Evolutionary conservation across 2,329 filamentous ascomycete species (phyloP).

Genomic region (Xylaria digitata): DNA sequence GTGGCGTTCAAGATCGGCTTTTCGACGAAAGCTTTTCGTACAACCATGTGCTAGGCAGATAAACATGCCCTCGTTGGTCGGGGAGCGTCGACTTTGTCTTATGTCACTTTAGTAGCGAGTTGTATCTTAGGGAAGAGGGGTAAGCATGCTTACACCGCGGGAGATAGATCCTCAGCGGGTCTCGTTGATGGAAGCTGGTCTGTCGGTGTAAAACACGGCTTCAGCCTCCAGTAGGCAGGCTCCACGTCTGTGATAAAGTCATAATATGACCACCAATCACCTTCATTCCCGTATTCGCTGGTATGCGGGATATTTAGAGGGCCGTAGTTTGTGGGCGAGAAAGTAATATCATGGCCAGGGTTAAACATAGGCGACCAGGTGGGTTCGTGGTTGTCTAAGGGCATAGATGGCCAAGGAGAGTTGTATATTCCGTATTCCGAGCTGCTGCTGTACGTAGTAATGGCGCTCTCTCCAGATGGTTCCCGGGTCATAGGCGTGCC

Average conservation of each 20-base stretch:
- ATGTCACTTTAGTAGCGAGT: slow-evolving; percentile 10
- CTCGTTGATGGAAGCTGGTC: slow-evolving; percentile 31
- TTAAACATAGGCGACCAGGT: slow-evolving; percentile 6
- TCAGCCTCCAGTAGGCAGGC: slow-evolving; percentile 43
- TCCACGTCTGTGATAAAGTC: slow-evolving; percentile 41
- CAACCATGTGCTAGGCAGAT: slow-evolving; percentile 50
- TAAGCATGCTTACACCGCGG: slow-evolving; percentile 34
- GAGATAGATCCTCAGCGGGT: slow-evolving; percentile 8
- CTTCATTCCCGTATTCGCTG: slow-evolving; percentile 16
- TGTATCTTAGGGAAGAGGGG: not conserved
- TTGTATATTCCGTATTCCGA: slow-evolving; percentile 39
- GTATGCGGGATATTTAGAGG: not conserved
- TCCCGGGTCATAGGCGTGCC: slow-evolving; percentile 41
- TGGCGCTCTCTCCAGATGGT: slow-evolving; percentile 39
- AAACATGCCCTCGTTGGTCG: slow-evolving; percentile 33
- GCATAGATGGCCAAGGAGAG: slow-evolving; percentile 23
- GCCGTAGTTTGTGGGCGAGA: not conserved
- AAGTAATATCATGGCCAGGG: slow-evolving; percentile 8
- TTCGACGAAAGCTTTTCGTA: slow-evolving; percentile 60
- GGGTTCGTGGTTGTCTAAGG: slow-evolving; percentile 17
- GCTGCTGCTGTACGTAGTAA: slow-evolving; percentile 35
- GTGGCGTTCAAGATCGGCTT: slow-evolving; percentile 67
- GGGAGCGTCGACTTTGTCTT: slow-evolving; percentile 34
- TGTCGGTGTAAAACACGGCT: slow-evolving; percentile 27
- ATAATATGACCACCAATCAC: slow-evolving; percentile 36